Percentiles rank a stretch among this genome's conserved stretches.
phyloP scores from a whole-genome alignment of 192 early-diverging fungal genomes.

The Podochytrium sp. region DNA sequence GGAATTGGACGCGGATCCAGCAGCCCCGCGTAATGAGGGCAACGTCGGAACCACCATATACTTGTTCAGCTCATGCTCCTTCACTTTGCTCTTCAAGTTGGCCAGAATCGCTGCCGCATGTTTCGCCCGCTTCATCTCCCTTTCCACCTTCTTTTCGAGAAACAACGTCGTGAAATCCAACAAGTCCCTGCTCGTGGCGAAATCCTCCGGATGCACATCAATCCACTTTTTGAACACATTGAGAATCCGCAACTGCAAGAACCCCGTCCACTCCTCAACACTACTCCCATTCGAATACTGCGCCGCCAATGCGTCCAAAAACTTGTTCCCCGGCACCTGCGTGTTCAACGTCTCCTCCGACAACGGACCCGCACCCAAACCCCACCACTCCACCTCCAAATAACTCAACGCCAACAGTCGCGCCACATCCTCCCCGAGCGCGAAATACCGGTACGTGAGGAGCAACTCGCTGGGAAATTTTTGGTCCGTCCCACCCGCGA shows the following conservation, averaged over 20 bases:
- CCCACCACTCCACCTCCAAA: conserved; percentile 47
- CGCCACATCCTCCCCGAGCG: conserved; percentile 65
- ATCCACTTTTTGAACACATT: conserved; percentile 60
- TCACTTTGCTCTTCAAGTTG: conserved; percentile 35
- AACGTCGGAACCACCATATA: neutral
- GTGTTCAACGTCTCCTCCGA: conserved; percentile 11
- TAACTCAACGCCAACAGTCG: conserved; percentile 67
- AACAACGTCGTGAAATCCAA: conserved; percentile 29
- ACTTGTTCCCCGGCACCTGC: neutral
- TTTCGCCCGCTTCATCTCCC: conserved; percentile 28
- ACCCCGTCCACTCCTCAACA: conserved; percentile 27
- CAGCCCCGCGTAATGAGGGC: neutral
- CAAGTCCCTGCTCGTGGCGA: conserved; percentile 24
- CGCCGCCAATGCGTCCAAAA: neutral
- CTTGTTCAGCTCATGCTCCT: neutral
- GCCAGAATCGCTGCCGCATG: conserved; percentile 38
- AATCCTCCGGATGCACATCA: conserved; percentile 46
- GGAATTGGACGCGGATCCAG: neutral
- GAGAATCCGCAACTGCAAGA: conserved; percentile 44
- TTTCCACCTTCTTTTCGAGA: conserved; percentile 34
- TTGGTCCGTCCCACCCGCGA: conserved; percentile 43
- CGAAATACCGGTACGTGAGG: conserved; percentile 70
- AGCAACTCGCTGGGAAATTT: conserved; percentile 67
- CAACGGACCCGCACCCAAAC: neutral
- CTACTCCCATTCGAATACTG: neutral